These are phyloP conservation scores for Cairneyella variabilis DNA, from an alignment of 495 filamentous ascomycete species.

Conservation along the genomic window DNA sequence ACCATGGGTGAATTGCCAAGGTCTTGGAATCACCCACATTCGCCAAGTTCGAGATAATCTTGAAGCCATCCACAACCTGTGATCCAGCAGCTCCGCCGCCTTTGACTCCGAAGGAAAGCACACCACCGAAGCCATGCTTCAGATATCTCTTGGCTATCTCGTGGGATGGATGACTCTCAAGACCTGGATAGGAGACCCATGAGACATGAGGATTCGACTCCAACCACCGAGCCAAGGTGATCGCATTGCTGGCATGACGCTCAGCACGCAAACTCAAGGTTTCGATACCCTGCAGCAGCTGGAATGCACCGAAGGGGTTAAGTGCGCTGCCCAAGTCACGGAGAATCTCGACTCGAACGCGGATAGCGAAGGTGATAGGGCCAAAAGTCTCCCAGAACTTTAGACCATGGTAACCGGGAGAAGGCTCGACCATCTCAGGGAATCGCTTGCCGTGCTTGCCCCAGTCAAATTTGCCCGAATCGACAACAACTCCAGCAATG, in stretches of 20 bases:
- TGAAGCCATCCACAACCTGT: slow-evolving; percentile 89
- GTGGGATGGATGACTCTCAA: slow-evolving; percentile 79
- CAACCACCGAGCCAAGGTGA: slow-evolving; percentile 80
- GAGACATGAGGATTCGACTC: slow-evolving; percentile 60
- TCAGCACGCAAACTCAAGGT: slow-evolving; percentile 84
- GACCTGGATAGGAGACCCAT: slow-evolving; percentile 93
- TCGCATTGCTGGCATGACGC: slow-evolving; percentile 80
- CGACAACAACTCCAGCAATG: slow-evolving; percentile 84
- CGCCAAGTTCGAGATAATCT: slow-evolving; percentile 88
- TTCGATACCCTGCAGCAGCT: slow-evolving; percentile 86
- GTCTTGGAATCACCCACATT: slow-evolving; percentile 84
- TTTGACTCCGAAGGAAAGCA: slow-evolving; percentile 90
- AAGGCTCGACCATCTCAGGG: slow-evolving; percentile 90
- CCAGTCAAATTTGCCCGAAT: slow-evolving; percentile 97
- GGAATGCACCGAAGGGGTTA: slow-evolving; percentile 95
- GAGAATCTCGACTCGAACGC: slow-evolving; percentile 76
- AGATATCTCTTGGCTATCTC: slow-evolving; percentile 86
- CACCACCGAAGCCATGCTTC: slow-evolving; percentile 82
- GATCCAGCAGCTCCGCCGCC: slow-evolving; percentile 78
- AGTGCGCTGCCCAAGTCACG: slow-evolving; percentile 81
- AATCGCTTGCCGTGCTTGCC: slow-evolving; percentile 82
- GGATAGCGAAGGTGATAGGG: slow-evolving; percentile 75
- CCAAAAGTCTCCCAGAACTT: slow-evolving; percentile 98
- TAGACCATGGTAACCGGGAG: slow-evolving; percentile 90
- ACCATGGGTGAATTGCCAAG: slow-evolving; percentile 94